Percentiles rank a stretch among this genome's conserved stretches.
Conservation (phyloP, 768 basidiomycete species). For the Psilocybe azurescens region DNA sequence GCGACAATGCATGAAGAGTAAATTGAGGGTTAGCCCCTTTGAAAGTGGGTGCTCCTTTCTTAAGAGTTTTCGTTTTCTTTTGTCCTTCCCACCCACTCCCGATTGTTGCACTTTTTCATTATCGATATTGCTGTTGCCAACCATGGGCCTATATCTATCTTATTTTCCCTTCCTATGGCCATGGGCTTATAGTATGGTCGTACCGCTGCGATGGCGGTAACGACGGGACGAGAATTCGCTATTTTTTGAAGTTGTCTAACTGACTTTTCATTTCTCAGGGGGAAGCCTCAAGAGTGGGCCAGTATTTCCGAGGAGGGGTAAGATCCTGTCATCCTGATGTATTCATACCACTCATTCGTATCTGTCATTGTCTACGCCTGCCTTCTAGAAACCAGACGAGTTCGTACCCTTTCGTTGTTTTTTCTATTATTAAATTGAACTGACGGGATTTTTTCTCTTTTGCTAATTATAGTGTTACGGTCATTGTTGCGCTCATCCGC, state of each 20-base stretch:
- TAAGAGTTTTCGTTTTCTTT: not conserved
- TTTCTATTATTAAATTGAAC: not conserved
- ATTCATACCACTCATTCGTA: not conserved
- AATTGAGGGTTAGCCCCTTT: slow-evolving; percentile 72
- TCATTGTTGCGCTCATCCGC: slow-evolving; percentile 69
- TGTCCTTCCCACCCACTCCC: not conserved
- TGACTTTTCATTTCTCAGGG: slow-evolving; percentile 40
- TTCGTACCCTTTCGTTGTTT: slow-evolving; percentile 39
- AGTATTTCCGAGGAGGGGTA: slow-evolving; percentile 76
- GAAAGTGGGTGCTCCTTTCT: slow-evolving; percentile 52
- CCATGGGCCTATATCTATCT: no score
- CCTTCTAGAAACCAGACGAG: slow-evolving; percentile 83
- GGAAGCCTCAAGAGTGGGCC: slow-evolving; percentile 68
- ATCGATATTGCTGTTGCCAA: no score
- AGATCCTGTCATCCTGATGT: slow-evolving; percentile 27
- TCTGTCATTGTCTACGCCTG: not conserved
- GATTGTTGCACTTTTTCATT: no score
- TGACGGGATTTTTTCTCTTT: not conserved
- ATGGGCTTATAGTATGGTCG: no score
- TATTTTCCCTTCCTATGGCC: no score
- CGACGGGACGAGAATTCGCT: not conserved
- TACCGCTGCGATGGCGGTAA: no score
- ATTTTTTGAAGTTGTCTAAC: not conserved
- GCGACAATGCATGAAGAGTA: slow-evolving; percentile 70
- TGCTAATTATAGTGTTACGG: slow-evolving; percentile 66